phyloP scores from a whole-genome alignment of 768 basidiomycete genomes.

The Mrakia blollopis region DNA sequence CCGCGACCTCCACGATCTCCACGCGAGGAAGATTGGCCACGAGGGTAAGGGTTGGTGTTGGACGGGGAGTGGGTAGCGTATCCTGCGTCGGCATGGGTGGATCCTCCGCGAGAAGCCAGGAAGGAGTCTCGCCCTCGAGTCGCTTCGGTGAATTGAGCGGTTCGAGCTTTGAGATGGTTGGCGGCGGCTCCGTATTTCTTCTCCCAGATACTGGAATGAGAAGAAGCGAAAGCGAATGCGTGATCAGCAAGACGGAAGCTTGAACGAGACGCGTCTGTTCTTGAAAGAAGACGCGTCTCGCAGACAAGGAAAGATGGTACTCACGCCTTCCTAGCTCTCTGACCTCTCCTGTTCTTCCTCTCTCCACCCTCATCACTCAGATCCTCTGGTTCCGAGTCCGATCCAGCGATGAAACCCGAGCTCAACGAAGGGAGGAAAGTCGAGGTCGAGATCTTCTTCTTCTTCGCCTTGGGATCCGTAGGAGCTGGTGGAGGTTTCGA shows the following conservation, averaged over 20 bases:
- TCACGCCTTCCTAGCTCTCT: slow-evolving; percentile 88
- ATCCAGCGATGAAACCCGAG: slow-evolving; percentile 77
- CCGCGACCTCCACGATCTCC: slow-evolving; percentile 9
- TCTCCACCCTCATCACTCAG: slow-evolving; percentile 51
- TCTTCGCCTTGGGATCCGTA: slow-evolving; percentile 22
- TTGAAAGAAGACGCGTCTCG: neutral
- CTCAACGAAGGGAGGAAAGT: slow-evolving; percentile 84
- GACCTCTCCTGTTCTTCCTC: slow-evolving; percentile 83
- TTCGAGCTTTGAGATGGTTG: slow-evolving; percentile 73
- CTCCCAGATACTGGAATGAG: slow-evolving; percentile 78
- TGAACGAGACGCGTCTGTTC: no score
- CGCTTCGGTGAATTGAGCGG: slow-evolving; percentile 25
- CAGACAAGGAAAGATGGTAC: slow-evolving; percentile 44
- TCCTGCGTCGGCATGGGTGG: neutral
- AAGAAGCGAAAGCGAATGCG: neutral
- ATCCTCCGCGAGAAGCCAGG: slow-evolving; percentile 10
- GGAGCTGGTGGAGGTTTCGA: slow-evolving; percentile 9
- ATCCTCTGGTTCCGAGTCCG: slow-evolving; percentile 68
- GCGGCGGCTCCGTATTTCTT: slow-evolving; percentile 88
- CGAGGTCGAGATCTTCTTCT: slow-evolving; percentile 48
- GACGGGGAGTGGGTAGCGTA: neutral
- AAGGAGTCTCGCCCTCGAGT: slow-evolving; percentile 17
- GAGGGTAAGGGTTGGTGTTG: slow-evolving; percentile 5
- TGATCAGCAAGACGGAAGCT: neutral
- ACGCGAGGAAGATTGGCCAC: neutral